Evolutionary conservation across 1,284 basidiomycete species (phyloP), one percentile per base, ranked within the genome.

Genomic region (Mrakiaceae sp.): DNA sequence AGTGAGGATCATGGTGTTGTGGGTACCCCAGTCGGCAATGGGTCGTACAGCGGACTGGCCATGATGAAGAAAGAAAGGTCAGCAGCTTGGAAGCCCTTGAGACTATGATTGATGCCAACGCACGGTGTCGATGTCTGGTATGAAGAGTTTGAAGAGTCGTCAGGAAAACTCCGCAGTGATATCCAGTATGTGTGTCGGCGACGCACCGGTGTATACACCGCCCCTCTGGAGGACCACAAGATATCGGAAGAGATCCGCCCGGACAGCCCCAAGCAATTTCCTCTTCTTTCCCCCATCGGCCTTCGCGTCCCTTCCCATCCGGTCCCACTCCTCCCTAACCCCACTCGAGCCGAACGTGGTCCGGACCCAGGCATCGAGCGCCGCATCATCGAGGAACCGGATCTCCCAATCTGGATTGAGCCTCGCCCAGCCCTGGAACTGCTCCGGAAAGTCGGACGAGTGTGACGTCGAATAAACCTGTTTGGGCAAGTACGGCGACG

Each of bases 391-490:
- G 44, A 66, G 60, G 49, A 58, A 66, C 14, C 60, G 59, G 48
- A 66, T 46, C 4, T 40, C 12, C 47, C 43, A 62, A 9, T 51
- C 43, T 3, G 64, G 56, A 16, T 66, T 61, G 12, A 53, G 55
- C n/a, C 27, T 60, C 39, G 50, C 58, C 64, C 64, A 66, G 42
- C 55, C 55, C 16, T 56, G 44, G 56, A 66, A 60, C 14, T 66
- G 64, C 27, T 55, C 48, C 27, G 64, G 60, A 4, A 66, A 54
- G 6, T 56, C 43, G 42, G 43, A 3, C 12, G 43, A 11, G n/a
- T 50, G 44, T 39, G 44, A 14, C 16, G 64, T 61, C 14, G 64
- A 62, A 56, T 62, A 66, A 50, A 66, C 50, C 56, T 62, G 55
- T 27, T 44, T 44, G 46, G 46, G 43, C 7, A 48, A n/a, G 16